Evolutionary conservation across 495 filamentous ascomycete species (phyloP).

Genomic region (Evernia prunastri): DNA sequence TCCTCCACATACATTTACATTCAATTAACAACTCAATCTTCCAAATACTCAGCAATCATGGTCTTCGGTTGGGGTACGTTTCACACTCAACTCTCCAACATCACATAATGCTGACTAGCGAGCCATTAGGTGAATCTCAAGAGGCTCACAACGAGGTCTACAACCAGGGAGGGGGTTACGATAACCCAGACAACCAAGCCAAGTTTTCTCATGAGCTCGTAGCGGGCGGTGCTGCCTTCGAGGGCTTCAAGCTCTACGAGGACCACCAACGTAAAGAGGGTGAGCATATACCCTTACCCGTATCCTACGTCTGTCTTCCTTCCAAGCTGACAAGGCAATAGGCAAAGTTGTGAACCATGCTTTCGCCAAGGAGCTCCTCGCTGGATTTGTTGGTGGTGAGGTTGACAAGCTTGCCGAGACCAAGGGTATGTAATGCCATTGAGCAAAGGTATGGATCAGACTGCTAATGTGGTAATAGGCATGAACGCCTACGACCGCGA

Average conservation of each 20-base stretch:
- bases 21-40: not conserved
- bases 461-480: conserved; percentile 8
- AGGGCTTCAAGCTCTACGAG: conserved; percentile 74
- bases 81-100: not conserved
- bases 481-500: conserved; percentile 61
- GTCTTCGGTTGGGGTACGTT: conserved; percentile 24
- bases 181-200: conserved; percentile 43
- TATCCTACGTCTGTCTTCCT: not conserved
- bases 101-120: not conserved
- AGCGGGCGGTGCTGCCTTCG: conserved; percentile 71
- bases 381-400: conserved; percentile 63
- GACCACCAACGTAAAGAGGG: conserved; percentile 67
- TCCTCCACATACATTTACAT: not conserved
- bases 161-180: conserved; percentile 30
- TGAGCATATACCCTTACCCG: conserved; percentile 30
- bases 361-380: conserved; percentile 72
- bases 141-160: conserved; percentile 58
- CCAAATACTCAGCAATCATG: conserved; percentile 13
- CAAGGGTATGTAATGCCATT: conserved; percentile 44
- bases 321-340: conserved; percentile 26
- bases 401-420: conserved; percentile 75
- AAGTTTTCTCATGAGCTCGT: conserved; percentile 67
- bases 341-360: conserved; percentile 64
- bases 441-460: not conserved
- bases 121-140: conserved; percentile 41